Evolutionary conservation across 2,329 filamentous ascomycete genomes (phyloP).

Genomic region (Scedosporium minutisporum): DNA sequence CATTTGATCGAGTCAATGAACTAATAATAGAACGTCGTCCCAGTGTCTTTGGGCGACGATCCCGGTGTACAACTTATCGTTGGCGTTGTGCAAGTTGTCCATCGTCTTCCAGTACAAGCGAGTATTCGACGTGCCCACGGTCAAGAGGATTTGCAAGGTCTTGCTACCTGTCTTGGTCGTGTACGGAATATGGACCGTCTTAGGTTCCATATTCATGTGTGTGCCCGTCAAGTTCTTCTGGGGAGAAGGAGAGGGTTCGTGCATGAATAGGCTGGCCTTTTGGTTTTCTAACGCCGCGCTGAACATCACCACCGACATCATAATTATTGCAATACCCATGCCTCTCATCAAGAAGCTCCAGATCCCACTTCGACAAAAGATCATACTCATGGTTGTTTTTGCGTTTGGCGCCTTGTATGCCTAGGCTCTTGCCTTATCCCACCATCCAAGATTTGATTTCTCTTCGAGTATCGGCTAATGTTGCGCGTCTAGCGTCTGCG

Average conservation of each 20-base stretch:
- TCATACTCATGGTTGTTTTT: constrained; percentile 29
- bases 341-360: constrained; percentile 21
- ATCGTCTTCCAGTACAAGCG: constrained; percentile 18
- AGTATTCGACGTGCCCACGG: constrained; percentile 14
- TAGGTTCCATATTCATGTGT: constrained; percentile 17
- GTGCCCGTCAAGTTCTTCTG: constrained; percentile 16
- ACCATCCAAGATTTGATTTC: background rate
- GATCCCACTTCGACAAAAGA: constrained; percentile 27
- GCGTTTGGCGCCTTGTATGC: constrained; percentile 24
- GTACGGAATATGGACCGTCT: constrained; percentile 17
- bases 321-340: constrained; percentile 18
- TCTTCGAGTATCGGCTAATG: background rate
- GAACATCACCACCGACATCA: constrained; percentile 20
- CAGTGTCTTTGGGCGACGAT: constrained; percentile 17
- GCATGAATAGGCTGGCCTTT: constrained; percentile 13
- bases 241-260: constrained; percentile 11
- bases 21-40: background rate
- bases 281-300: constrained; percentile 18
- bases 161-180: constrained; percentile 13
- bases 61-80: constrained; percentile 15
- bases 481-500: constrained; percentile 5
- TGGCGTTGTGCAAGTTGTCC: constrained; percentile 17
- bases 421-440: background rate
- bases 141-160: constrained; percentile 14
- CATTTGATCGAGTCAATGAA: background rate